phyloP scores from a whole-genome alignment of 495 filamentous ascomycete species.

The Penicillium salamii region DNA sequence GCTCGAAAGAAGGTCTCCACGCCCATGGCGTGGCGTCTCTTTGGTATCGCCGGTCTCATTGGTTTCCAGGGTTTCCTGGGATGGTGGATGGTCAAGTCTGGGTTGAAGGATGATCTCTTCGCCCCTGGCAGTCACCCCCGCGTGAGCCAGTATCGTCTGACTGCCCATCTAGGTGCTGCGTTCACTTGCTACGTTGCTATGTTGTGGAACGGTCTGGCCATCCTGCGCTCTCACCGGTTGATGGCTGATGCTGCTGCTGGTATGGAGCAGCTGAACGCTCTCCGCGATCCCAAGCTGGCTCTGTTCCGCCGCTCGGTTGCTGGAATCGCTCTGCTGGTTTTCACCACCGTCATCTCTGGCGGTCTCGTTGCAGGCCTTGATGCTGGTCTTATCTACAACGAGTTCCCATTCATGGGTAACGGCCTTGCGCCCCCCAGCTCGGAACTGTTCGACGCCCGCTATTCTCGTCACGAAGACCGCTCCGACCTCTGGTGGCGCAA shows the following conservation, averaged over 20 bases:
- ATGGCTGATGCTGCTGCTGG: conserved; percentile 60
- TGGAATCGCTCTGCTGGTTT: conserved; percentile 73
- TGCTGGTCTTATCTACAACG: conserved; percentile 95
- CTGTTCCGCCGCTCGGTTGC: conserved; percentile 71
- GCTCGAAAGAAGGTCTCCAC: conserved; percentile 73
- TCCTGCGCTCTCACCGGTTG: conserved; percentile 70
- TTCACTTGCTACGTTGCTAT: conserved; percentile 91
- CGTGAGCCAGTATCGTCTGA: conserved; percentile 90
- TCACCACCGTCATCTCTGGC: conserved; percentile 87
- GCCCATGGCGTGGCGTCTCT: conserved; percentile 72
- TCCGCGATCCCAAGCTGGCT: conserved; percentile 63
- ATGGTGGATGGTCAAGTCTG: conserved; percentile 99
- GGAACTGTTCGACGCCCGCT: conserved; percentile 83
- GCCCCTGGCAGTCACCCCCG: conserved; percentile 85
- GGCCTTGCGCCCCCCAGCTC: conserved; percentile 74
- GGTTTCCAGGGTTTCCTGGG: conserved; percentile 94
- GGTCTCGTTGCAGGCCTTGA: conserved; percentile 92
- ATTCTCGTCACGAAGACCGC: conserved; percentile 71
- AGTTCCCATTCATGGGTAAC: conserved; percentile 92
- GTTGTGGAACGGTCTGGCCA: conserved; percentile 85
- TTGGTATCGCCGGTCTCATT: conserved; percentile 82
- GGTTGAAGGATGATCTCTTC: conserved; percentile 91
- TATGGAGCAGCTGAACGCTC: conserved; percentile 49
- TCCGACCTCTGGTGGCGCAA: conserved; percentile 94
- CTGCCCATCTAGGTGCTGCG: conserved; percentile 83